phyloP scores from a whole-genome alignment of 768 basidiomycete genomes.

The Paxillus ammoniavirescens region DNA sequence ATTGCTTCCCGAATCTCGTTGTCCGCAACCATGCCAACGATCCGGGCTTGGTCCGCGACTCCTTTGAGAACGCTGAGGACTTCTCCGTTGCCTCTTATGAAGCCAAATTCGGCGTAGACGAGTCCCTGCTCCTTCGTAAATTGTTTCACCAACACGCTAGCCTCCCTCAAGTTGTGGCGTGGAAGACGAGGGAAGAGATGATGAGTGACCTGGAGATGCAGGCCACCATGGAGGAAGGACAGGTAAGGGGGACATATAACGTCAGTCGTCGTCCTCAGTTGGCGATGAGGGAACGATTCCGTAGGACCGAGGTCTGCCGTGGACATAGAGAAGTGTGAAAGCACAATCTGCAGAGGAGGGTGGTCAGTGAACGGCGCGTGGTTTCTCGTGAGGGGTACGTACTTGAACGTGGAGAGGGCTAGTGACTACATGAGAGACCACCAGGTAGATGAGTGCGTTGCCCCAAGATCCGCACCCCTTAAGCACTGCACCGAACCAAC shows the following conservation, averaged over 20 bases:
- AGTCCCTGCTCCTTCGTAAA: constrained; percentile 85
- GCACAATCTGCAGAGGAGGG: constrained; percentile 64
- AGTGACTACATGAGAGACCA: constrained; percentile 82
- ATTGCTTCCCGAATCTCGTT: constrained; percentile 68
- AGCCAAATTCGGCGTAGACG: constrained; percentile 89
- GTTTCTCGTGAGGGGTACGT: constrained; percentile 18
- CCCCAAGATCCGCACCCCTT: constrained; percentile 70
- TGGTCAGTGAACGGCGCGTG: constrained; percentile 4
- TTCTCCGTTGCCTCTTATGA: constrained; percentile 80
- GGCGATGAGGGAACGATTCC: constrained; percentile 92
- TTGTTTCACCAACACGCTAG: constrained; percentile 80
- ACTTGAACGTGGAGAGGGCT: constrained; percentile 96
- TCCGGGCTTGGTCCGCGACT: constrained; percentile 85
- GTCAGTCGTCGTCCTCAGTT: constrained; percentile 96
- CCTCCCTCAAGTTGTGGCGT: constrained; percentile 84
- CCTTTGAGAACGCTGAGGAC: constrained; percentile 78
- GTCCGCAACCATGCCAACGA: constrained; percentile 80
- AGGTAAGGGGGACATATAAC: constrained; percentile 83
- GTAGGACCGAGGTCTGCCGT: constrained; percentile 86
- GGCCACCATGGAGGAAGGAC: constrained; percentile 93
- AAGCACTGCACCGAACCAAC: constrained; percentile 78
- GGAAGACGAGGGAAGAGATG: constrained; percentile 96
- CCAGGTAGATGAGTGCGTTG: constrained; percentile 66
- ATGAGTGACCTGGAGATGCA: constrained; percentile 96
- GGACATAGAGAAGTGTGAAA: constrained; percentile 96